phyloP scores from a whole-genome alignment of 768 basidiomycete species.

The Lactarius sanguifluus region DNA sequence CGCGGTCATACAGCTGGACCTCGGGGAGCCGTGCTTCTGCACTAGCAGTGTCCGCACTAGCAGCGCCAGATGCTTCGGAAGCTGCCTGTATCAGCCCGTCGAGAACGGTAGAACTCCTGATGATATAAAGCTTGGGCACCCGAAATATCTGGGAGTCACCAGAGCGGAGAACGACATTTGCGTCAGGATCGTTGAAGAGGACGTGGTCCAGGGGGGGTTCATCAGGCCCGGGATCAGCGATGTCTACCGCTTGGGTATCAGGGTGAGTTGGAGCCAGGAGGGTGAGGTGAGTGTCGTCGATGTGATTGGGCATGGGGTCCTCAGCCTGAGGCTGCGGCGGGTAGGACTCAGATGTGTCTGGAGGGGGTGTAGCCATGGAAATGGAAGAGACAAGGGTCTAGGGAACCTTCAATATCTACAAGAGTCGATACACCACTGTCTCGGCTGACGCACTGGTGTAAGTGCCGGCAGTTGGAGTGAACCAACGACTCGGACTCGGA shows the following conservation, averaged over 20 bases:
- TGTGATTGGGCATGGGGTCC: no score
- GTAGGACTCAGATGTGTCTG: background rate
- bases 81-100: slow-evolving; percentile 2
- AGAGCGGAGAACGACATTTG: slow-evolving; percentile 45
- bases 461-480: no score
- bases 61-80: background rate
- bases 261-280: no score
- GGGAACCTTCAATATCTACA: no score
- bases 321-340: background rate
- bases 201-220: background rate
- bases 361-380: background rate
- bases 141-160: slow-evolving; percentile 46
- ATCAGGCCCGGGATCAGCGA: background rate
- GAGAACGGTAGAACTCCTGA: slow-evolving; percentile 45
- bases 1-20: slow-evolving; percentile 7
- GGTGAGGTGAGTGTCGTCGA: no score
- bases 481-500: no score
- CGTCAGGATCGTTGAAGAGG: slow-evolving; percentile 35
- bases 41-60: no score
- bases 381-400: background rate
- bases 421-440: no score
- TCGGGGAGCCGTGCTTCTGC: background rate
- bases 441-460: no score
- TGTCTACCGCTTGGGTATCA: no score
- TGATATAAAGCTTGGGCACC: slow-evolving; percentile 44